Evolutionary conservation across 2,329 filamentous ascomycete genomes (phyloP).

Genomic region (Trichoderma afroharzianum): DNA sequence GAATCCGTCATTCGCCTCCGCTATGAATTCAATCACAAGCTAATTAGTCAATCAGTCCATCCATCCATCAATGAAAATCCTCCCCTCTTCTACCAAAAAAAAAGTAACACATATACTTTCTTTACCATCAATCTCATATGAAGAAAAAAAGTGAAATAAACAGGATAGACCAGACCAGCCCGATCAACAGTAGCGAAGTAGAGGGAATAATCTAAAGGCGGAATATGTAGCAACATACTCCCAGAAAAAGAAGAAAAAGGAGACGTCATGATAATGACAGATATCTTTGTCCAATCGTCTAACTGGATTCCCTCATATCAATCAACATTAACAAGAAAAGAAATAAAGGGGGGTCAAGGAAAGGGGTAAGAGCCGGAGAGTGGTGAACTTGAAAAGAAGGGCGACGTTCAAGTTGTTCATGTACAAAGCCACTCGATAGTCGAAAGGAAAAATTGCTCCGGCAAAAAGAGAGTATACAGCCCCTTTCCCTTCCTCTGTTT

Average conservation of each 20-base stretch:
- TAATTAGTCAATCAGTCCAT: background rate
- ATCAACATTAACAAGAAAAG: background rate
- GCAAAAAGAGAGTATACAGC: background rate
- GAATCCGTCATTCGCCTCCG: slow-evolving; percentile 32
- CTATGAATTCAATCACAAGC: slow-evolving; percentile 28
- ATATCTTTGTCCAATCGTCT: slow-evolving; percentile 5
- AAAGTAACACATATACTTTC: background rate
- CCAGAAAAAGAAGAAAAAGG: background rate
- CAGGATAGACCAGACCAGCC: background rate
- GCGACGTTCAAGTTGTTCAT: background rate
- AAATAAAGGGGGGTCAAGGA: background rate
- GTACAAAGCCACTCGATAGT: background rate
- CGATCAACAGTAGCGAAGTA: background rate
- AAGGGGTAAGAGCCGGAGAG: background rate
- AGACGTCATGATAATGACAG: slow-evolving; percentile 3
- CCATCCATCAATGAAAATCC: background rate
- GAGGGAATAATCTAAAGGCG: background rate
- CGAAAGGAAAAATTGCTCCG: background rate
- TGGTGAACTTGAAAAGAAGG: background rate
- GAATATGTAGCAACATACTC: background rate
- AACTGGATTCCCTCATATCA: slow-evolving; percentile 4
- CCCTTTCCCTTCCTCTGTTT: background rate
- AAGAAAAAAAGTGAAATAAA: background rate
- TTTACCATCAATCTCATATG: slow-evolving; percentile 4
- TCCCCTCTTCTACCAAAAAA: background rate